These are phyloP conservation scores for Tympanopsis confertula DNA, from an alignment of 2,329 filamentous ascomycete genomes.

Conservation along the genomic window DNA sequence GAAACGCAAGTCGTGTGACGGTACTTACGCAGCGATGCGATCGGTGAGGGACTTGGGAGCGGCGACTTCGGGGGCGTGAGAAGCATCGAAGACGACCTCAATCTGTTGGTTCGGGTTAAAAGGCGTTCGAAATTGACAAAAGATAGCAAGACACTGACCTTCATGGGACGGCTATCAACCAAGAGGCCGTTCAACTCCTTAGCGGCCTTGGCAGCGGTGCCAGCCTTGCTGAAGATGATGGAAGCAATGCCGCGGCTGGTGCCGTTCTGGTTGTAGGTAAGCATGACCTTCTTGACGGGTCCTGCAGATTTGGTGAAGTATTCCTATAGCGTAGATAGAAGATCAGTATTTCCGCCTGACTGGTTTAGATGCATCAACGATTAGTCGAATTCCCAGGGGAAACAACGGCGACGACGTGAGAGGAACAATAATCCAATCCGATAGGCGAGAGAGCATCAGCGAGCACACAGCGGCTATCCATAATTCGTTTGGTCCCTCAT, in stretches of 20 bases:
- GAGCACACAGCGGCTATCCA: background rate
- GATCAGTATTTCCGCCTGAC: slow-evolving; percentile 17
- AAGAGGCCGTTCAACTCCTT: slow-evolving; percentile 50
- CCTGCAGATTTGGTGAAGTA: slow-evolving; percentile 55
- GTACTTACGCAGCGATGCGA: slow-evolving; percentile 47
- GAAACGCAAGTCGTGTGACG: background rate
- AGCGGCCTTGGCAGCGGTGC: slow-evolving; percentile 47
- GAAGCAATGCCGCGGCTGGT: slow-evolving; percentile 53
- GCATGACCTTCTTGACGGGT: slow-evolving; percentile 49
- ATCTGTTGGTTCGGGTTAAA: slow-evolving; percentile 26
- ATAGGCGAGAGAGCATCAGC: slow-evolving; percentile 1
- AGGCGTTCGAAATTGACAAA: background rate
- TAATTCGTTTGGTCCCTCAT: too few species aligned
- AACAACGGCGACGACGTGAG: background rate
- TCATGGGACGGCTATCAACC: slow-evolving; percentile 54
- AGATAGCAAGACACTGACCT: slow-evolving; percentile 25
- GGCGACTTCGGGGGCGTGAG: background rate
- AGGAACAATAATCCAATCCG: background rate
- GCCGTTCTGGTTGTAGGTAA: slow-evolving; percentile 57
- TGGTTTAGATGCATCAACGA: too few species aligned
- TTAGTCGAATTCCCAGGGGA: background rate
- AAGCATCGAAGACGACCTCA: slow-evolving; percentile 45
- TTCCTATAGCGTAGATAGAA: slow-evolving; percentile 36
- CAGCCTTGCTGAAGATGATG: slow-evolving; percentile 47
- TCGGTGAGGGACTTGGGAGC: slow-evolving; percentile 29